Evolutionary conservation across 495 filamentous ascomycete species (phyloP), one percentile per base, ranked within the genome.

Genomic region (Filosporella fistucella): DNA sequence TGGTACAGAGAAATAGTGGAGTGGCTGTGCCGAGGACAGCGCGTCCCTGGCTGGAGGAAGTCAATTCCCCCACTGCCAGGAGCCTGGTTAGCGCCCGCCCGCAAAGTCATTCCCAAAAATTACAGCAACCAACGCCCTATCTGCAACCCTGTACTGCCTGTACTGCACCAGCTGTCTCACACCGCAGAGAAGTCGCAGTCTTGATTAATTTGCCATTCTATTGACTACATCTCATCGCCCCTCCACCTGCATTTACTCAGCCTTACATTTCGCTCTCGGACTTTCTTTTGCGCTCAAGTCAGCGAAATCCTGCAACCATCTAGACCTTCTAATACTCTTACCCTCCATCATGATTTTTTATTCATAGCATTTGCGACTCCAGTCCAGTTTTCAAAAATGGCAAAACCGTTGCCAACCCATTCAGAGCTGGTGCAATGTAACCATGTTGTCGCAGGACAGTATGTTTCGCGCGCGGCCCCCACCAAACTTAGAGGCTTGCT

Each of bases 391-490:
- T n/a, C 17, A n/a, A 50, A 46, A 33, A 60, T 60, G 52, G 43
- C 54, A 1, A 57, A 49, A 50, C 20, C 52, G 9, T 53, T 78
- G 24, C 75, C 75, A 5, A 68, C 61, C n/a, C 64, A 62, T 32
- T 59, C 69, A 44, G 68, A 85, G 64, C 69, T 89, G 35, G 70
- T 84, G 36, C 77, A 81, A 8, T 95, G 86, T 61, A 81, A 85
- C 58, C 77, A 89, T 67, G 88, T 82, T 40, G 90, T 91, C 41
- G 93, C 93, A 45, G 93, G 93, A 70, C 93, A 98, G 91, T 96
- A 75, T 77, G 91, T 84, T 39, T 32, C 35, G 18, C 11, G 35
- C 29, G 37, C 8, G 20, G 43, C 44, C 26, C 34, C 17, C 21
- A 22, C 28, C n/a, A 32, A 42, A 35, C 38, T n/a, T 17, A 46